These are phyloP conservation scores for Fusarium circinatum DNA, from an alignment of 2,329 filamentous ascomycete species.

Conservation along the genomic window DNA sequence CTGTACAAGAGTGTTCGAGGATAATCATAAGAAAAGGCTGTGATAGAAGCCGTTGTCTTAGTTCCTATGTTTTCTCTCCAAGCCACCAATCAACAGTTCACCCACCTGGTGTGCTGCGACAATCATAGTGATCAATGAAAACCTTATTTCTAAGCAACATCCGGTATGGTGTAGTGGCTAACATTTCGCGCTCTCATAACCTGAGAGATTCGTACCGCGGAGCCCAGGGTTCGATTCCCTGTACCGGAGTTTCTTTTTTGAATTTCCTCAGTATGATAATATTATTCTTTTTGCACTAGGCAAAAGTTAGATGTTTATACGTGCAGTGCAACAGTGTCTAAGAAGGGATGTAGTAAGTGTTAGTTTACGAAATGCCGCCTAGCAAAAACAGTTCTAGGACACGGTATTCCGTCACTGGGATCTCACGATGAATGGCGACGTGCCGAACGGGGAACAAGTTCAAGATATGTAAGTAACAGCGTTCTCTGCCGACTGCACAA, in stretches of 20 bases:
- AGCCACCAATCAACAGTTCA: neutral
- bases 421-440: neutral
- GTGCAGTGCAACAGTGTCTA: neutral
- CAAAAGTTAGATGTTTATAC: neutral
- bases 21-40: neutral
- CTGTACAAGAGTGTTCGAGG: too few species aligned
- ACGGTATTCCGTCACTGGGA: neutral
- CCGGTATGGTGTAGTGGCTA: conserved; percentile 50
- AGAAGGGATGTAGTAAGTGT: too few species aligned
- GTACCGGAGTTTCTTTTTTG: conserved; percentile 37
- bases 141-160: neutral
- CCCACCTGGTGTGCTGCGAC: fast-evolving
- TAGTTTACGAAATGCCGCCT: neutral
- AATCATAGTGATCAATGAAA: fast-evolving
- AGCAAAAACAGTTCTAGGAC: neutral
- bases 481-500: neutral
- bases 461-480: neutral
- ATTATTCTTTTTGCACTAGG: neutral
- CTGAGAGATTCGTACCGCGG: conserved; percentile 40
- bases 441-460: neutral
- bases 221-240: conserved; percentile 45
- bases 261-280: neutral
- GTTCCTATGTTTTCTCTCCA: fast-evolving
- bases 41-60: too few species aligned
- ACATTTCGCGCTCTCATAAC: conserved; percentile 48